Evolutionary conservation across 2,329 filamentous ascomycete genomes (phyloP).

Genomic region (Ophiocordyceps camponoti-leonardi): DNA sequence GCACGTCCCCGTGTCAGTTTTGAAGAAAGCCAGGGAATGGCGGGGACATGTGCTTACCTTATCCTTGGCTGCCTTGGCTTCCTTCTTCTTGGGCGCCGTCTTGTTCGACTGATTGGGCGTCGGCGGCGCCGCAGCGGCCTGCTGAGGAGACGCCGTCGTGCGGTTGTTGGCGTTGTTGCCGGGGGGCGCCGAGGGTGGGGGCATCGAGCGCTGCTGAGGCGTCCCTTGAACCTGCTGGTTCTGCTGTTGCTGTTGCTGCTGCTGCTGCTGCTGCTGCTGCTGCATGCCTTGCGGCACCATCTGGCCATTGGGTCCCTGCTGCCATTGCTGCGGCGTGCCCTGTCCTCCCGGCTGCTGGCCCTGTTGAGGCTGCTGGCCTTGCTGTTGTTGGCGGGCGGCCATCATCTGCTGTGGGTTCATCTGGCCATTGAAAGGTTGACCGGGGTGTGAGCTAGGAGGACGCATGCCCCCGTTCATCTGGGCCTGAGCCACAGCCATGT

Average conservation of each 20-base stretch:
- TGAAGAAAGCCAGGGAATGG: not conserved
- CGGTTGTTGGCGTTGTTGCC: conserved; percentile 33
- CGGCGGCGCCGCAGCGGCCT: conserved; percentile 50
- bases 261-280: conserved; percentile 11
- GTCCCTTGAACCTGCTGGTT: conserved; percentile 41
- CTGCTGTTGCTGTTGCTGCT: conserved; percentile 14
- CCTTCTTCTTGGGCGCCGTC: conserved; percentile 63
- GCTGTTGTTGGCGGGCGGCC: conserved; percentile 22
- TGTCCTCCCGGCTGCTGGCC: conserved; percentile 19
- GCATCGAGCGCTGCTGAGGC: conserved; percentile 56
- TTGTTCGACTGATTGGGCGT: conserved; percentile 62
- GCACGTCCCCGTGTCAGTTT: conserved; percentile 8
- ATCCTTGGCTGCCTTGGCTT: conserved; percentile 42
- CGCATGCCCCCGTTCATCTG: conserved; percentile 48
- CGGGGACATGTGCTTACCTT: conserved; percentile 38
- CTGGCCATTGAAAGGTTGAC: conserved; percentile 35
- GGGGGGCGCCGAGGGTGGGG: conserved; percentile 44
- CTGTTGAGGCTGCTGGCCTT: conserved; percentile 11
- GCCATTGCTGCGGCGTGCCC: conserved; percentile 9
- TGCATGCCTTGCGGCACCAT: conserved; percentile 22
- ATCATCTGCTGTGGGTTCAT: conserved; percentile 47
- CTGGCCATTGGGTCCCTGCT: conserved; percentile 19
- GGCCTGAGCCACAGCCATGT: conserved; percentile 29
- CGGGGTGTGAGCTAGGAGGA: conserved; percentile 51
- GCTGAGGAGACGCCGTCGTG: conserved; percentile 43